These are phyloP conservation scores for Blechomonas ayalai DNA, from an alignment of 208 protist genomes.

Conservation along the genomic window DNA sequence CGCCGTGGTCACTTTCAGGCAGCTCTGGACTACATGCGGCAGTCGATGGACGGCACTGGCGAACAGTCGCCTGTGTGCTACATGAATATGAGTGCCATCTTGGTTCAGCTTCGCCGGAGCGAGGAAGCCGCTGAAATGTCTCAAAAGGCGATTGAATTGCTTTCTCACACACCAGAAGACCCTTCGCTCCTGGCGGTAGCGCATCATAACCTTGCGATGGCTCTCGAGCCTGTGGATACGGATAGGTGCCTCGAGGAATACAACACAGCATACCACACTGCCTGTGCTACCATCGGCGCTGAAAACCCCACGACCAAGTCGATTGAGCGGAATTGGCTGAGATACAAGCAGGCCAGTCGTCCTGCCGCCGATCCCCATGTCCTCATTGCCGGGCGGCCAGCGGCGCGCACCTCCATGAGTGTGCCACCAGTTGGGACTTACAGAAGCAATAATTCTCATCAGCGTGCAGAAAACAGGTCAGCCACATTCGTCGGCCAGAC, in stretches of 20 bases:
- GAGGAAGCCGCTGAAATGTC: slow-evolving; percentile 74
- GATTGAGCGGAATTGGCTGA: slow-evolving; percentile 67
- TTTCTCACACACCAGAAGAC: slow-evolving; percentile 61
- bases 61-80: slow-evolving; percentile 76
- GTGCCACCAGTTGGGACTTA: neutral
- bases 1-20: slow-evolving; percentile 72
- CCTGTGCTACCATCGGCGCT: slow-evolving; percentile 30
- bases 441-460: neutral
- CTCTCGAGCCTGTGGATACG: slow-evolving; percentile 67
- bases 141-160: slow-evolving; percentile 55
- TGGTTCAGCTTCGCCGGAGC: slow-evolving; percentile 67
- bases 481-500: neutral
- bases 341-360: slow-evolving; percentile 27
- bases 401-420: neutral
- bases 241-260: slow-evolving; percentile 66
- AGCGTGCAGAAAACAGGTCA: neutral
- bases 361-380: neutral
- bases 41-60: slow-evolving; percentile 65
- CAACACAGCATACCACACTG: slow-evolving; percentile 38
- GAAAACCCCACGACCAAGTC: slow-evolving; percentile 46
- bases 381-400: slow-evolving; percentile 1
- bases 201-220: slow-evolving; percentile 90
- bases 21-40: slow-evolving; percentile 66
- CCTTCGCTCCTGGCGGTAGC: slow-evolving; percentile 77
- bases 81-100: slow-evolving; percentile 88